Percentiles rank a stretch among this genome's conserved stretches.
Conservation (phyloP, 164 flowering plant species). For the Liquidambar formosana region DNA sequence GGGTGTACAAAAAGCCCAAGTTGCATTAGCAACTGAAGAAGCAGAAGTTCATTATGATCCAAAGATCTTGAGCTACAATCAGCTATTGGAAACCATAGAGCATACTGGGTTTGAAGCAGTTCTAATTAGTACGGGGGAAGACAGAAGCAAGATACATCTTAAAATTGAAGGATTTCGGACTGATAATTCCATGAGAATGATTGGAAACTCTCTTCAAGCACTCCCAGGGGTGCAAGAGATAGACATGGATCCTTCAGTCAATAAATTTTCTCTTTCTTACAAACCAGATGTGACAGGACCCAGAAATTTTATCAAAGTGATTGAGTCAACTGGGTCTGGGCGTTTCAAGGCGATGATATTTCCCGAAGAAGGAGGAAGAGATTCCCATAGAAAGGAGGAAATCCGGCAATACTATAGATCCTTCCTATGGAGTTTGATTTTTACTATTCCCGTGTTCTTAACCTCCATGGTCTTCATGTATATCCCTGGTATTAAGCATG, state of each 20-base stretch:
- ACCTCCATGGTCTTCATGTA: slow-evolving; percentile 86
- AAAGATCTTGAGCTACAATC: slow-evolving; percentile 32
- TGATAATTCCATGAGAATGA: slow-evolving; percentile 36
- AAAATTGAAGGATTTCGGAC: slow-evolving; percentile 58
- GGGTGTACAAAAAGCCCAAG: slow-evolving; percentile 70
- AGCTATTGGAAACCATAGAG: slow-evolving; percentile 53
- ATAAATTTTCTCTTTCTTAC: slow-evolving; percentile 62
- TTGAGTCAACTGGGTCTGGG: slow-evolving; percentile 59
- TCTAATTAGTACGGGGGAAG: slow-evolving; percentile 65
- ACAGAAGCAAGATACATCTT: slow-evolving; percentile 55
- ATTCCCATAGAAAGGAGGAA: slow-evolving; percentile 49
- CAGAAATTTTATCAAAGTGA: slow-evolving; percentile 58
- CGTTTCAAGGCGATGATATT: slow-evolving; percentile 55
- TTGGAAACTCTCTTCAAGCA: slow-evolving; percentile 62
- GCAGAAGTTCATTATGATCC: slow-evolving; percentile 74
- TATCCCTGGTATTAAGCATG: slow-evolving; percentile 55
- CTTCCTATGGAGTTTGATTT: slow-evolving; percentile 80
- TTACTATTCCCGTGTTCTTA: slow-evolving; percentile 76
- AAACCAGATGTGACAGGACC: slow-evolving; percentile 77
- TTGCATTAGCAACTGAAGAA: slow-evolving; percentile 81
- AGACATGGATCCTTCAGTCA: slow-evolving; percentile 33
- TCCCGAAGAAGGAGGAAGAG: slow-evolving; percentile 56
- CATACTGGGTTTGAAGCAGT: slow-evolving; percentile 75
- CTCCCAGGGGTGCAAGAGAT: slow-evolving; percentile 65
- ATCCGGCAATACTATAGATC: slow-evolving; percentile 51